Conservation (phyloP, 2,329 filamentous ascomycete species). For the Paraconiothyrium sp. region DNA sequence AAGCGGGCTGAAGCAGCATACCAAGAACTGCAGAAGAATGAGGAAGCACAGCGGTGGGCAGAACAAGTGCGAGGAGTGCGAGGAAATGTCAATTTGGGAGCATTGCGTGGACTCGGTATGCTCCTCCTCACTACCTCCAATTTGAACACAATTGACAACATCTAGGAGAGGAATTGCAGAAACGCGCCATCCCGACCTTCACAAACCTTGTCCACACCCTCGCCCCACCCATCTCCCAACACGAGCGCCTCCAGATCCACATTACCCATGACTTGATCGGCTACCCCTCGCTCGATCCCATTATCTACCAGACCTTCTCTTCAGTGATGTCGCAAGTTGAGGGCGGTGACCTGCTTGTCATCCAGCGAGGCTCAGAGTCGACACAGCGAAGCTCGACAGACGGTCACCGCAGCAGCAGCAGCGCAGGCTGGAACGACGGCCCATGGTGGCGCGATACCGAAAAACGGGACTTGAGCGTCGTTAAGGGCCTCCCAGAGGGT, state of each 20-base stretch:
- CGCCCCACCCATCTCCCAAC: constrained; percentile 93
- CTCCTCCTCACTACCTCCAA: not conserved
- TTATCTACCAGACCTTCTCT: constrained; percentile 90
- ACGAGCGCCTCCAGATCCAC: constrained; percentile 96
- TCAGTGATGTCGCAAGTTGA: constrained; percentile 99
- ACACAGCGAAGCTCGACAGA: constrained; percentile 72
- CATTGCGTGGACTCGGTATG: constrained; percentile 77
- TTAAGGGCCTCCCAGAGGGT: constrained; percentile 83
- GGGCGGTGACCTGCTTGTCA: constrained; percentile 91
- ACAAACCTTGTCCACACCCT: constrained; percentile 94
- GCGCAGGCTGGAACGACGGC: constrained; percentile 85
- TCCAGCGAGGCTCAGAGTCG: constrained; percentile 91
- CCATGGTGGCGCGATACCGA: constrained; percentile 89
- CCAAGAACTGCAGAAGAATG: constrained; percentile 94
- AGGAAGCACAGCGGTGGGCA: constrained; percentile 96
- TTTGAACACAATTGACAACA: constrained; percentile 21
- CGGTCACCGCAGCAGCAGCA: constrained; percentile 65
- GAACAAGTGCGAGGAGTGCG: constrained; percentile 90
- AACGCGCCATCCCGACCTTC: constrained; percentile 89
- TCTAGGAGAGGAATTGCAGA: constrained; percentile 75
- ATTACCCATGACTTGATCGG: constrained; percentile 95
- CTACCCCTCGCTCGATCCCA: constrained; percentile 92
- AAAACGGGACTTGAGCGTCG: constrained; percentile 78
- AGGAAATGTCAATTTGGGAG: constrained; percentile 89
- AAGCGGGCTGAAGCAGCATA: constrained; percentile 93